Evolutionary conservation across 176 grass and related monocot genomes (phyloP), one percentile per base, ranked within the genome.

Genomic region (Phragmites australis): DNA sequence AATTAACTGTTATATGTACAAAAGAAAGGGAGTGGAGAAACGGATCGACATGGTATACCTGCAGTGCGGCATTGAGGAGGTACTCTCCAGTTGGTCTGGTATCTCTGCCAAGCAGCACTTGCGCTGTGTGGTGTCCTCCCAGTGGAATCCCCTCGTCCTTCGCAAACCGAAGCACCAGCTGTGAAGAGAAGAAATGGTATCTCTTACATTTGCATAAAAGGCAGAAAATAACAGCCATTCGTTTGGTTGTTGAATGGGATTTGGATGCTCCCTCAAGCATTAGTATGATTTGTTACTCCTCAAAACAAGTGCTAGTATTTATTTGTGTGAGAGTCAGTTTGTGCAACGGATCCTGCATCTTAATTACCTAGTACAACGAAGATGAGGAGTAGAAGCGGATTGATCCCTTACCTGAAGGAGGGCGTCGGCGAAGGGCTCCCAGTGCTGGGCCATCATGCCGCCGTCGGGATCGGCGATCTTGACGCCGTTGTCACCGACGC

Each of bases 401-500:
- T 46, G 14, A 27, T 9, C 65, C 3, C 43, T 63, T 50, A 93
- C 93, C 77, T 93, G 90, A 77, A 90, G 81, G 68, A 98, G 80
- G 15, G 83, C 88, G 58, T 98, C 88, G 18, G 95, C 90, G 64
- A 98, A 94, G 30, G 92, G 88, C 81, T 98, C 95, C 95, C 95
- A 98, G 9, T 32, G 49, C 86, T 91, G 92, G 9, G 64, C 68
- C 92, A 98, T 81, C 95, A 98, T 98, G 68, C 92, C 93, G 51
- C 90, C 95, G 39, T 98, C 88, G 11, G 83, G 81, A 65, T 98
- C 95, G 32, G 90, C 90, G 61, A 98, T 94, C 90, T 94, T 94
- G 41, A 98, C 88, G 74, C 95, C 92, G 34, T 98, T 98, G 64
- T 98, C 92, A 45, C 17, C 16, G 18, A 94, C 27, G 30, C 85